Evolutionary conservation across 352 stramenopile genomes (phyloP).

Genomic region (Phytophthora parvispora): DNA sequence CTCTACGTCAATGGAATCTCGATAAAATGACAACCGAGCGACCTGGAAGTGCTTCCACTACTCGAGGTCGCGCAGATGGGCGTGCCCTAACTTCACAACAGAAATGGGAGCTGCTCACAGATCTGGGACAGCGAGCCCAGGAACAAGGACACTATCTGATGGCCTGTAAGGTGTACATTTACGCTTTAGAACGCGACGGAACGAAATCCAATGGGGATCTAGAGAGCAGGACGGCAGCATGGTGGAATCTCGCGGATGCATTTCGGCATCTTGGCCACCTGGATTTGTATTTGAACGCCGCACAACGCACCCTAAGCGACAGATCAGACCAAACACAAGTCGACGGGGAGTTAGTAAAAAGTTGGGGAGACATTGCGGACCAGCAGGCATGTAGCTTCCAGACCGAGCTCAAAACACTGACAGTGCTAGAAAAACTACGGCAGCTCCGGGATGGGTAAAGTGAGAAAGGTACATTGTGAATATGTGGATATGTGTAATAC

Average conservation of each 20-base stretch:
- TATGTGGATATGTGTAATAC: constrained; percentile 14
- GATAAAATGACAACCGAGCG: constrained; percentile 27
- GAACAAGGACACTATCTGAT: constrained; percentile 69
- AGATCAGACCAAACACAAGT: background rate
- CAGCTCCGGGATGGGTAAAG: constrained; percentile 23
- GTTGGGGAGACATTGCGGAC: constrained; percentile 14
- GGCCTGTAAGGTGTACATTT: constrained; percentile 48
- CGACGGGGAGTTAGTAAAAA: constrained; percentile 1
- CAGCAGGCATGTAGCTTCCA: constrained; percentile 36
- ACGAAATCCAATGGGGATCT: background rate
- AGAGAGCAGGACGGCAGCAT: constrained; percentile 35
- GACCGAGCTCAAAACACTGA: constrained; percentile 29
- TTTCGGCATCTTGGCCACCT: constrained; percentile 70
- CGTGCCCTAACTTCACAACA: constrained; percentile 5
- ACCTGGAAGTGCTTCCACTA: background rate
- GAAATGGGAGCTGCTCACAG: constrained; percentile 66
- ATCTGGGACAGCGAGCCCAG: constrained; percentile 55
- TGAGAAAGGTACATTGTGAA: background rate
- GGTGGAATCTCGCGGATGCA: constrained; percentile 67
- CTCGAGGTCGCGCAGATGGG: constrained; percentile 1
- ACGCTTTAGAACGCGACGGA: constrained; percentile 47
- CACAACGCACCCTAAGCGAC: constrained; percentile 19
- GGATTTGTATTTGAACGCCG: constrained; percentile 61
- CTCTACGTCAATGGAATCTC: constrained; percentile 60
- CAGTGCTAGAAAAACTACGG: constrained; percentile 29